Conservation (phyloP, 306 rosid species). For the Biancaea sappan region DNA sequence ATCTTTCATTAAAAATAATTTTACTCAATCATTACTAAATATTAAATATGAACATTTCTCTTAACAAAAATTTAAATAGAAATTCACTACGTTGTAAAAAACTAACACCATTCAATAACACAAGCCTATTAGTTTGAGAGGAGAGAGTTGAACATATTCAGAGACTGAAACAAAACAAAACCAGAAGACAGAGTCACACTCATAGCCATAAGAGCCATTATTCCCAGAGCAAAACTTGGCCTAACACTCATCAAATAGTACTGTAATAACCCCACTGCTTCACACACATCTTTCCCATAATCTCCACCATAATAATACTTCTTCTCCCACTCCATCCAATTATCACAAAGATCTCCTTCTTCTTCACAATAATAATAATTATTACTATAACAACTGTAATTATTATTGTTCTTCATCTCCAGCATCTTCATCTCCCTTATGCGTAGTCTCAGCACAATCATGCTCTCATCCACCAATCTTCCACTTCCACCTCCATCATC, state of each 20-base stretch:
- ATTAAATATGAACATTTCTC: too few relatives aligned
- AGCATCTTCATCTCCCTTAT: slow-evolving; percentile 42
- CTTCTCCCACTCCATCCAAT: slow-evolving; percentile 45
- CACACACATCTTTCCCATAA: slow-evolving; percentile 31
- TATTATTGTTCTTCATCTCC: background rate
- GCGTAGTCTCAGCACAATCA: slow-evolving; percentile 37
- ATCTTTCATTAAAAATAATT: too few relatives aligned
- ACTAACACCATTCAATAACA: too few relatives aligned
- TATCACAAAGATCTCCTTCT: background rate
- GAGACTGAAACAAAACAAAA: slow-evolving; percentile 22
- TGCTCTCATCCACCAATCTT: slow-evolving; percentile 38
- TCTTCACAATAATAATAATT: too few relatives aligned
- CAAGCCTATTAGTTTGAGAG: too few relatives aligned
- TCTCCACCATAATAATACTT: background rate
- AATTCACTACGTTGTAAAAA: too few relatives aligned
- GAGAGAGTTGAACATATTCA: slow-evolving; percentile 2
- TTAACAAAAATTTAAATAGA: too few relatives aligned
- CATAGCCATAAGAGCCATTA: slow-evolving; percentile 8
- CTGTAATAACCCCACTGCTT: slow-evolving; percentile 36
- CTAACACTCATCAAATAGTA: slow-evolving; percentile 29
- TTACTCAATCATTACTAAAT: too few relatives aligned
- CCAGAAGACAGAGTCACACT: slow-evolving; percentile 23
- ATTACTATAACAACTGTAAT: too few relatives aligned
- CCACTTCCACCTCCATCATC: slow-evolving; percentile 15
- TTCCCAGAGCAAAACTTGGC: slow-evolving; percentile 33